Evolutionary conservation across 768 basidiomycete genomes (phyloP), one percentile per base, ranked within the genome.

Genomic region (Cystobasidium ongulense): DNA sequence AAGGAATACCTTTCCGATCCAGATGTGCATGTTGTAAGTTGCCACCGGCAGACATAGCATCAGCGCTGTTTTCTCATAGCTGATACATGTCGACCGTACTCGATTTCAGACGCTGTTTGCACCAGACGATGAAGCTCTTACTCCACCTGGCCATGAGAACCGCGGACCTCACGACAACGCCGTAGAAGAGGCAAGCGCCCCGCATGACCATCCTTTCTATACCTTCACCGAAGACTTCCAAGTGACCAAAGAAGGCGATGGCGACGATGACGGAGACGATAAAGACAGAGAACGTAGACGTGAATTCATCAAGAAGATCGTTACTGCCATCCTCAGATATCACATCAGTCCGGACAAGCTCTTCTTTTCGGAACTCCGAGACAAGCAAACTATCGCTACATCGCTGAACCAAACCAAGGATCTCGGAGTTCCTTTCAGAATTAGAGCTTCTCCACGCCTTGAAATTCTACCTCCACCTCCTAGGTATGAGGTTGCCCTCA

Each of bases 291-390:
- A 64, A 54, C 46, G 41, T 23, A 72, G 61, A 31, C 33, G 80
- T 75, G 77, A 81, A 74, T 81, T 82, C 79, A 73, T 77, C 36
- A 80, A 81, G 76, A 80, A 82, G 76, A 75, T 81, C 7, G 65
- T 64, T 18, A 74, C 73, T 74, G 50, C 65, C 21, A 63, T 75
- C 53, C 68, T 75, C 15, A 53, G 50, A 53, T 75, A 75, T 59
- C 74, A 75, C 53, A 39, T 72, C 39, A 39, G 54, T 54, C 53
- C 57, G 2, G 25, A 29, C 46, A 64, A 67, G 74, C 50, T 63
- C 36, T 46, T 46, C 27, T 27, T 36, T 4, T 38, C 54, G 35
- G 80, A 81, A 27, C 74, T 83, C 36, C 81, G 79, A 23, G 76
- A 80, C 71, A 80, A 81, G 76, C 79, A 79, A 25, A 82, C 82